Conservation (phyloP, 805 yeast genomes). For the Candida incommunis region DNA sequence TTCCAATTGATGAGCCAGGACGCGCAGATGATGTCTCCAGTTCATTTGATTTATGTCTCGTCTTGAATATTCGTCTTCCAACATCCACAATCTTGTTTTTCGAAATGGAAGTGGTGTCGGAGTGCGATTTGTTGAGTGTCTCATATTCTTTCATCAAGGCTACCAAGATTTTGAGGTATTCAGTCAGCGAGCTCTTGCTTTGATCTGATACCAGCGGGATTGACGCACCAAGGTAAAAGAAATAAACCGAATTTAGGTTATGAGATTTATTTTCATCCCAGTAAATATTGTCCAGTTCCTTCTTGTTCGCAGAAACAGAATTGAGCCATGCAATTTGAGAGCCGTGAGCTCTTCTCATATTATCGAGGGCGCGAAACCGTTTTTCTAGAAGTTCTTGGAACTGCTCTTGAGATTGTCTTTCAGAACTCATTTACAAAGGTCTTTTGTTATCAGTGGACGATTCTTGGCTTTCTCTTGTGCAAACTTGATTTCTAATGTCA, state of each 20-base stretch:
- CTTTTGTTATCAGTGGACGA: too few relatives aligned
- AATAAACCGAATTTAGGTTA: slow-evolving; percentile 6
- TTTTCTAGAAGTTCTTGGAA: not conserved
- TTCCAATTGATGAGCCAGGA: not conserved
- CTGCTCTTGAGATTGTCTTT: not conserved
- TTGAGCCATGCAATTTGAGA: slow-evolving; percentile 8
- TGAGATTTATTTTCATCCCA: slow-evolving; percentile 5
- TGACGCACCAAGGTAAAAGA: slow-evolving; percentile 13
- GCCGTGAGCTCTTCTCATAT: not conserved
- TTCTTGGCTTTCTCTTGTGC: too few relatives aligned
- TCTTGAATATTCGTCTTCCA: slow-evolving; percentile 11
- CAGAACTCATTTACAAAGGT: not conserved
- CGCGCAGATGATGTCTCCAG: not conserved
- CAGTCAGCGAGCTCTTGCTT: slow-evolving; percentile 5
- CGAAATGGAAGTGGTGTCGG: slow-evolving; percentile 6
- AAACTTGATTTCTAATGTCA: too few relatives aligned
- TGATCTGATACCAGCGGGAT: slow-evolving; percentile 6
- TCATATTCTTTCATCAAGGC: slow-evolving; percentile 12
- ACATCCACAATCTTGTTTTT: slow-evolving; percentile 11
- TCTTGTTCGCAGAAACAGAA: slow-evolving; percentile 7
- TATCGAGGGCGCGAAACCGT: not conserved
- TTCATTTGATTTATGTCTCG: slow-evolving; percentile 9
- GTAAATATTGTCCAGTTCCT: slow-evolving; percentile 8
- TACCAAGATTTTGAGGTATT: slow-evolving; percentile 8
- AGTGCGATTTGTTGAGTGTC: slow-evolving; percentile 1